Base-by-base conservation (phyloP, 2,329 filamentous ascomycete species). In the Cercospora sp. region DNA sequence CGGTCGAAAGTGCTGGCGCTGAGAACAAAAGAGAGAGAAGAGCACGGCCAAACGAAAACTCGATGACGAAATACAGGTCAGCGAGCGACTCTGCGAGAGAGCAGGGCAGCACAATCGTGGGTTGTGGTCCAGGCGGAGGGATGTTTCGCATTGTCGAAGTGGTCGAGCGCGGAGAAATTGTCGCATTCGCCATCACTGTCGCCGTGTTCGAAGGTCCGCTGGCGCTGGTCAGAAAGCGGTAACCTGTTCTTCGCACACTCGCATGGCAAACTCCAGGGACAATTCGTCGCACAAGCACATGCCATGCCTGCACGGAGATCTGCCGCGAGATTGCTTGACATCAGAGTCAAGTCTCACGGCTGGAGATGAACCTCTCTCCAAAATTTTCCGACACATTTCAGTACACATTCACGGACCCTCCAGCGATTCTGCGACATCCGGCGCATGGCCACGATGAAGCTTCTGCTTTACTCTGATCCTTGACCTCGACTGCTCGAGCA, bases 21-120 rank as follows among this genome's bases (percentile, higher is more conserved):
- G 42, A 58, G 53, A 28, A 16, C 36, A 16, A 33, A 58, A 26
- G 26, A 13, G 13, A 31, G 51, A 58, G 23, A 13, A 58, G n/a
- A 18, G n/a, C 26, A 58, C 53, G 53, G 48, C 48, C 53, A 58
- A 31, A 58, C 26, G n/a, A 30, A 58, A 33, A 58, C 12, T 30
- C 53, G 53, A 58, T 58, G 53, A 58, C 48, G 48, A 53, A 58
- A 58, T 58, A 33, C 53, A 30, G 23, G 53, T 57, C 53, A 48
- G 53, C 53, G 23, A 57, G 30, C 12, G 26, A 13, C 30, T 26
- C 26, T 58, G 20, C 26, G 20, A 23, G 30, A 26, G 18, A 20
- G 23, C 23, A 28, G 53, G 23, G 20, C 26, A 58, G 26, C 26
- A 58, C 53, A 26, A 58, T 33, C 30, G 26, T 12, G 26, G 26